These are phyloP conservation scores for Colletotrichum sp. DNA, from an alignment of 2,329 filamentous ascomycete genomes.

Conservation along the genomic window DNA sequence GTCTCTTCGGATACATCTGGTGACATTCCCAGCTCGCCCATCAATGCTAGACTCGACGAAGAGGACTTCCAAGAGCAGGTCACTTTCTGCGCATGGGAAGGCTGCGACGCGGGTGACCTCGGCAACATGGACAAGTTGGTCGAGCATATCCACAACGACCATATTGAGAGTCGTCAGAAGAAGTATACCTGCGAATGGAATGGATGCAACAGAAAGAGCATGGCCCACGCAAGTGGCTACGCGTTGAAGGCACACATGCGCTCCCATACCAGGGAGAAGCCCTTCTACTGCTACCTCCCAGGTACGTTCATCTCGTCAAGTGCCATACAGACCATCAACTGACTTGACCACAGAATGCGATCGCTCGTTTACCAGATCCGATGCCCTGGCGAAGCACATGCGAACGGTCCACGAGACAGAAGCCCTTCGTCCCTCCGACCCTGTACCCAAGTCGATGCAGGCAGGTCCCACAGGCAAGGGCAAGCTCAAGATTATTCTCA, in stretches of 20 bases:
- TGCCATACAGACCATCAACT: conserved; percentile 5
- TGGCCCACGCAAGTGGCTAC: conserved; percentile 93
- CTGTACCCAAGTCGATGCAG: conserved; percentile 73
- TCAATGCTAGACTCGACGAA: conserved; percentile 71
- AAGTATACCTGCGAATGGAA: conserved; percentile 99
- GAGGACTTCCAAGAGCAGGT: conserved; percentile 80
- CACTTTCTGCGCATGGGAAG: conserved; percentile 79
- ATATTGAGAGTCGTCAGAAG: conserved; percentile 92
- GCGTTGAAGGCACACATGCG: conserved; percentile 97
- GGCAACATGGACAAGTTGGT: conserved; percentile 83
- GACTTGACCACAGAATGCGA: conserved; percentile 77
- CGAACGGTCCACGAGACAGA: conserved; percentile 98
- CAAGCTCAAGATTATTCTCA: conserved; percentile 68
- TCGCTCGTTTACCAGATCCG: conserved; percentile 92
- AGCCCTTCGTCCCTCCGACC: conserved; percentile 80
- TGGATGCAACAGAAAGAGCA: conserved; percentile 85
- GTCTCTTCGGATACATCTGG: conserved; percentile 92
- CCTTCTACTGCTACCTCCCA: conserved; percentile 94
- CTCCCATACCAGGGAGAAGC: conserved; percentile 97
- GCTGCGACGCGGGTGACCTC: conserved; percentile 72
- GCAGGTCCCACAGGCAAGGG: conserved; percentile 47
- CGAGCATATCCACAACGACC: conserved; percentile 87
- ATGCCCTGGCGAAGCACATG: conserved; percentile 97
- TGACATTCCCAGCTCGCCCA: conserved; percentile 76
- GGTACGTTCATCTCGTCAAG: conserved; percentile 57